Base-by-base conservation (phyloP, 345 rosid genomes). In the Gossypium raimondii region DNA sequence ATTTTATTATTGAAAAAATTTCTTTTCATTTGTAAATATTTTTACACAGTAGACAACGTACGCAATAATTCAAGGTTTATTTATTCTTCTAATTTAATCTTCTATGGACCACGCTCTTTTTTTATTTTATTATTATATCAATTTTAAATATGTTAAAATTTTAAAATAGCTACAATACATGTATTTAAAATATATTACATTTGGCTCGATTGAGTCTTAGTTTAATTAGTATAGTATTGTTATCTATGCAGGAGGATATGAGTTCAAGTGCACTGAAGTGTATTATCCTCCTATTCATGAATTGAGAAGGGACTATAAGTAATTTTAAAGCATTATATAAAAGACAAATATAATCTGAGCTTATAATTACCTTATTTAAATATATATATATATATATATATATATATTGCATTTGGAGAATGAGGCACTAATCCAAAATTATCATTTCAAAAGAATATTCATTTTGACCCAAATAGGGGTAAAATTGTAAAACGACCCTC, bases 401-500 rank as follows among this genome's bases (percentile, higher is more conserved):
- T 25, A 29, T 29, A 29, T 29, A 29, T 29, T 3, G 34, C 34
- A 29, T 29, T 29, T 29, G 1, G 34, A 29, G 1, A 29, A 29
- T 34, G 41, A 34, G 41, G 1, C 41, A 34, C 1, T 34, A 56
- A 20, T 56, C 60, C 60, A 55, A 56, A 8, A 2, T 18, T 56
- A 56, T 56, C 12, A 48, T 48, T 48, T 48, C 0, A 11, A 11
- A 48, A 48, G 1, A 1, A 14, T 12, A 8, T 78, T 77, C 72
- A 62, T 14, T 67, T 84, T 77, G 44, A 41, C 79, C 69, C 82
- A 80, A 72, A 34, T 25, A 82, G 75, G 88, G 88, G 83, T 51
- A 86, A 83, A 83, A 86, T 78, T 79, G 87, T 81, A 81, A 82
- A 48, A 83, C 66, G 38, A 72, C 84, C 85, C 85, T 61, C 55